These are phyloP conservation scores for Paspalum vaginatum DNA, from an alignment of 176 grass and related monocot species.

Conservation along the genomic window DNA sequence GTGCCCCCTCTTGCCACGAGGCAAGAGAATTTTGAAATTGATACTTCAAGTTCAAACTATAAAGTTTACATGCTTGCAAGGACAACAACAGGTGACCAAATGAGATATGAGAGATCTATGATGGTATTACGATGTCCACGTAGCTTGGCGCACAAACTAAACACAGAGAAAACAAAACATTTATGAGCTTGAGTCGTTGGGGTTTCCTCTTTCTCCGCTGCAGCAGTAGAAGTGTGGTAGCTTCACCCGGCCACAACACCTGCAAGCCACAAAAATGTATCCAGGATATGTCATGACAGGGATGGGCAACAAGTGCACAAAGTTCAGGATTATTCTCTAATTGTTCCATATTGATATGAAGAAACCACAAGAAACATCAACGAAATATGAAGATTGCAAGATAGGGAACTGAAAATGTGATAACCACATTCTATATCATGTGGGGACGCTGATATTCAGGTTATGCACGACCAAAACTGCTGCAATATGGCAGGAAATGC, in stretches of 20 bases:
- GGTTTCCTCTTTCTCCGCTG: constrained; percentile 73
- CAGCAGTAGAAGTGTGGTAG: constrained; percentile 94
- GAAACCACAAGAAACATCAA: neutral
- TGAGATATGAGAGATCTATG: neutral
- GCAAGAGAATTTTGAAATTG: neutral
- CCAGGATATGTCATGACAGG: neutral
- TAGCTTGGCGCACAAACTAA: neutral
- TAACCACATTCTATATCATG: neutral
- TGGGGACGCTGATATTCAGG: neutral
- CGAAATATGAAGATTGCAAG: neutral
- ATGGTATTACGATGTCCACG: neutral
- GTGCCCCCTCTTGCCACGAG: neutral
- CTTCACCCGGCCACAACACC: constrained; percentile 91
- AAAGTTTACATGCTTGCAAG: neutral
- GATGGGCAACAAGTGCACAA: neutral
- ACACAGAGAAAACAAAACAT: neutral
- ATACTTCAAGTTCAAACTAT: neutral
- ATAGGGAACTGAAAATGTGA: constrained; percentile 7
- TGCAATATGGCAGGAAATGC: neutral
- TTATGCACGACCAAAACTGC: neutral
- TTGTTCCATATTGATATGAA: too few species aligned
- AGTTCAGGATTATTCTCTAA: too few species aligned
- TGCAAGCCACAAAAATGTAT: constrained; percentile 33
- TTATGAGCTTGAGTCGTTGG: constrained; percentile 47
- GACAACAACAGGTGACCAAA: neutral